Evolutionary conservation across 2,329 filamentous ascomycete species (phyloP), one percentile per base, ranked within the genome.

Genomic region (Hypoxylon rubiginosum): DNA sequence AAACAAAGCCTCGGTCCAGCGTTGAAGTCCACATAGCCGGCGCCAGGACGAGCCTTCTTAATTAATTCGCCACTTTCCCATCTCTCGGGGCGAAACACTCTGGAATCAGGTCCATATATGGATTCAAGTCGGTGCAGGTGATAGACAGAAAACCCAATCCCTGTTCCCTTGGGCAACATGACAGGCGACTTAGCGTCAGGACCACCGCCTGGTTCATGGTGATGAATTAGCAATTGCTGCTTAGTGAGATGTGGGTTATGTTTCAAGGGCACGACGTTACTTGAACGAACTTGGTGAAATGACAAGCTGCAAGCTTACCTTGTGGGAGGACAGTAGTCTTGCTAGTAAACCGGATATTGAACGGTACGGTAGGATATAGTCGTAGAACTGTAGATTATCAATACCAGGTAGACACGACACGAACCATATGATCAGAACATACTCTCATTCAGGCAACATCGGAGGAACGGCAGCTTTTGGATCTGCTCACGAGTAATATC

Each of bases 141-240:
- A 45, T 76, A 76, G 8, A 68, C 43, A 1, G 71, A 70, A 41
- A 68, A 77, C 19, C 68, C 72, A 15, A 77, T 56, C 8, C 67
- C 66, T 3, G 64, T 58, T 26, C 73, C 73, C 26, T 76, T 74
- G n/a, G 62, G 72, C 1, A 78, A 5, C 6, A 77, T 64, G 3
- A 76, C 54, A 7, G 77, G 76, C 4, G 65, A 68, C 8, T 55
- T 53, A 28, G 75, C 72, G 34, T 77, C 75, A 2, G 72, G 61
- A 0, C 76, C 76, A 17, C 77, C 77, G 30, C 77, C 32, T 32
- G 32, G 32, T 34, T 34, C 30, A 32, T 32, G 2, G 21, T 4
- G 30, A 32, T 9, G 9, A 24, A n/a, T 17, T 46, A 46, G 43
- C 43, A 24, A 46, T 24, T 21, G 19, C 13, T 46, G 19, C 9